Conservation (phyloP, 2,329 filamentous ascomycete genomes). For the Trichothecium roseum region DNA sequence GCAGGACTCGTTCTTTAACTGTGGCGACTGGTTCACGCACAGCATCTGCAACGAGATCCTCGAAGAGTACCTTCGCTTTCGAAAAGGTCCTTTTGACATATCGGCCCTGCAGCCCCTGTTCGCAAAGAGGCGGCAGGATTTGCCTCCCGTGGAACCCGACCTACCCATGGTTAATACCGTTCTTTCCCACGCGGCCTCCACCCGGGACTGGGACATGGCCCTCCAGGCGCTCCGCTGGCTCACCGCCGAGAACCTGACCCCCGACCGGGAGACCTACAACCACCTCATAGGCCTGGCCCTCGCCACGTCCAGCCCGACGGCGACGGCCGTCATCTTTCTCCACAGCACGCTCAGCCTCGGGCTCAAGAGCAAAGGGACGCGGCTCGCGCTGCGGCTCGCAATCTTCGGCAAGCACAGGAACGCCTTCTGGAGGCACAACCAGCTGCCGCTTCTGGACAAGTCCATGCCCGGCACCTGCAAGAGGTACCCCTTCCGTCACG, state of each 20-base stretch:
- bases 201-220: constrained; percentile 19
- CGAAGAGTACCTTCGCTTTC: constrained; percentile 29
- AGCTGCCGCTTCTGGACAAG: constrained; percentile 7
- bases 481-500: not conserved
- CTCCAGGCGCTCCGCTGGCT: constrained; percentile 18
- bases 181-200: constrained; percentile 17
- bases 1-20: constrained; percentile 17
- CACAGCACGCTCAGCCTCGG: constrained; percentile 20
- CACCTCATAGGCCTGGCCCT: constrained; percentile 27
- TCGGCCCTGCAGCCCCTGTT: not conserved
- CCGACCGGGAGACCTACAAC: constrained; percentile 22
- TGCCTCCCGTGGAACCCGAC: too few relatives aligned
- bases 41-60: constrained; percentile 26
- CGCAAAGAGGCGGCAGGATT: not conserved
- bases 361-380: constrained; percentile 12
- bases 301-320: constrained; percentile 15
- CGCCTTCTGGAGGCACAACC: constrained; percentile 15
- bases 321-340: constrained; percentile 20
- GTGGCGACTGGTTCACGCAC: constrained; percentile 27
- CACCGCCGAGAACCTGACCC: constrained; percentile 10
- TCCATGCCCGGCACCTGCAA: not conserved
- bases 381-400: constrained; percentile 13
- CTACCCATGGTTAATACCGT: constrained; percentile 29
- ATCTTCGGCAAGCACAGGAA: constrained; percentile 14
- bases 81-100: not conserved